phyloP scores from a whole-genome alignment of 441 rosid species.

The Daphne laureola region DNA sequence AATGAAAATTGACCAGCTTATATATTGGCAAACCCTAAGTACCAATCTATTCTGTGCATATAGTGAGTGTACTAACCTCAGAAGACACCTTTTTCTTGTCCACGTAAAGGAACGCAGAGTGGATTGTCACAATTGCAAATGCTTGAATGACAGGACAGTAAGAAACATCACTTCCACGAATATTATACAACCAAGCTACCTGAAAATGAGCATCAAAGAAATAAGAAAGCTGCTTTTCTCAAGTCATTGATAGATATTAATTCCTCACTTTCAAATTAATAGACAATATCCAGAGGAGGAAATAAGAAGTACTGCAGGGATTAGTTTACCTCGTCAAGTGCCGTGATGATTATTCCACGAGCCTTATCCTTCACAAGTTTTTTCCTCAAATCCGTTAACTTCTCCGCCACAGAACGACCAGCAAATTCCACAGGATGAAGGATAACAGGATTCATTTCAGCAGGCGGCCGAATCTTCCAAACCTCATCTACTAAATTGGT shows the following conservation, averaged over 20 bases:
- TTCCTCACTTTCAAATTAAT: too few species aligned
- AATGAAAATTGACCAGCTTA: conserved; percentile 1
- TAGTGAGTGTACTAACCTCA: conserved; percentile 36
- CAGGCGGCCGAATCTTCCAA: conserved; percentile 71
- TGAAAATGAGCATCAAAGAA: conserved; percentile 23
- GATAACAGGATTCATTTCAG: conserved; percentile 46
- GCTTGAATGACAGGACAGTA: conserved; percentile 95
- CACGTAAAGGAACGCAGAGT: conserved; percentile 70
- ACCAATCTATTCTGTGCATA: too few species aligned
- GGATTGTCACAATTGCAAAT: conserved; percentile 67
- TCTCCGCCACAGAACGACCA: conserved; percentile 64
- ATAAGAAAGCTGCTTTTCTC: neutral
- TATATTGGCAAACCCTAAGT: neutral
- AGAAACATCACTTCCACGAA: conserved; percentile 89
- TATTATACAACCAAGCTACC: conserved; percentile 98
- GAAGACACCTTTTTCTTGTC: conserved; percentile 69
- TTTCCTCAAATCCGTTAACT: conserved; percentile 57
- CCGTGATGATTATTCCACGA: conserved; percentile 55
- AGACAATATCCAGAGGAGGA: neutral
- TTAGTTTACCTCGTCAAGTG: conserved; percentile 78
- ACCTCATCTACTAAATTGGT: conserved; percentile 81
- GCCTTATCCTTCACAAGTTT: conserved; percentile 51
- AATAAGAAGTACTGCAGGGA: neutral
- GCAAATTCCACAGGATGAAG: conserved; percentile 72
- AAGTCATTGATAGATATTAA: neutral